A percentile compares a stretch with the other conserved stretches of the same genome.
Evolutionary conservation across 768 basidiomycete genomes (phyloP).

Genomic region (Phanerochaete carnosa): DNA sequence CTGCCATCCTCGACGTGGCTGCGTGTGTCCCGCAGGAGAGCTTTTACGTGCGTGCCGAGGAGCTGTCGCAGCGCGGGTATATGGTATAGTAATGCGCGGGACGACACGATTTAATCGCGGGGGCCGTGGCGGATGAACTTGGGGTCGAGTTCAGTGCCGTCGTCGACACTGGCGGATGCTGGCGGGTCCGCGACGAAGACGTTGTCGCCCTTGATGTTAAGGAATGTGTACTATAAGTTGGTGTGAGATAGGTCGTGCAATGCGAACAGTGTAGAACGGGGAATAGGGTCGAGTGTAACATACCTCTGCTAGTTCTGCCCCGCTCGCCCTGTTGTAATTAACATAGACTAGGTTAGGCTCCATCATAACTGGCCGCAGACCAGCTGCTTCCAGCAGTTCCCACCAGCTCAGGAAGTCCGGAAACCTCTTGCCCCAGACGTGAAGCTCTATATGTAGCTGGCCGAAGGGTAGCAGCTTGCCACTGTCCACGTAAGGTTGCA

Average conservation of each 20-base stretch:
- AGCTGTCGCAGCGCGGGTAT: too few relatives aligned
- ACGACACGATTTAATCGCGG: too few relatives aligned
- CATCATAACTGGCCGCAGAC: constrained; percentile 69
- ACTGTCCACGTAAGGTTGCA: constrained; percentile 39
- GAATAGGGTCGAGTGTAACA: not conserved
- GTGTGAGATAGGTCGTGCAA: too few relatives aligned
- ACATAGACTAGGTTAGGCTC: constrained; percentile 51
- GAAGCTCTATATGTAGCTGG: constrained; percentile 69
- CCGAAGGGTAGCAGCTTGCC: constrained; percentile 61
- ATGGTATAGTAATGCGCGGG: too few relatives aligned
- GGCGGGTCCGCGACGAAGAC: constrained; percentile 29
- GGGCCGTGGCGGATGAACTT: constrained; percentile 13
- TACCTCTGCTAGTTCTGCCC: constrained; percentile 40
- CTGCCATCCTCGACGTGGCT: too few relatives aligned
- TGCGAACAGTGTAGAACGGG: too few relatives aligned
- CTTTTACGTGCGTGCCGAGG: too few relatives aligned
- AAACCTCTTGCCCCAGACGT: constrained; percentile 41
- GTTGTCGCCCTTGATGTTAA: too few relatives aligned
- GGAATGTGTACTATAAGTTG: constrained; percentile 43
- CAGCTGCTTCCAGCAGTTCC: constrained; percentile 63
- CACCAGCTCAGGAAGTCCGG: constrained; percentile 61
- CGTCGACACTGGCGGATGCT: not conserved
- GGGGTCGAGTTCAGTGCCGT: constrained; percentile 10
- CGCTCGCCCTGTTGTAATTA: constrained; percentile 36
- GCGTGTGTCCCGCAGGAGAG: too few relatives aligned